Conservation (phyloP, 805 yeast genomes). For the Blastobotrys peoriensis region DNA sequence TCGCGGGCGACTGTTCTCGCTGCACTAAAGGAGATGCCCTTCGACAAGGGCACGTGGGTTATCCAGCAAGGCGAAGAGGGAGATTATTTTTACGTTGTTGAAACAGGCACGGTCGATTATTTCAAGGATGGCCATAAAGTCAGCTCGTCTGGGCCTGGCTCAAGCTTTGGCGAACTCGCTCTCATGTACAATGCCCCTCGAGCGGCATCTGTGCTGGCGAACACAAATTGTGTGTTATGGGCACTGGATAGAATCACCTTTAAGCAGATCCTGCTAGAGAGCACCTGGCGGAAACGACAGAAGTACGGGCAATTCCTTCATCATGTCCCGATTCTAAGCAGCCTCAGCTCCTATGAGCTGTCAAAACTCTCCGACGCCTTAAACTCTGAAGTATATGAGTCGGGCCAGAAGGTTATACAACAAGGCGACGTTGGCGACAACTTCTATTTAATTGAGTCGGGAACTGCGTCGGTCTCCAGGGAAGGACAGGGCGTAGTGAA, state of each 20-base stretch:
- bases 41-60: slow-evolving; percentile 54
- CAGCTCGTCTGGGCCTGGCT: slow-evolving; percentile 73
- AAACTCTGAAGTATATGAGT: slow-evolving; percentile 62
- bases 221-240: slow-evolving; percentile 73
- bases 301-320: slow-evolving; percentile 85
- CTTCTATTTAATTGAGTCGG: slow-evolving; percentile 71
- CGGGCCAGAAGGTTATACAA: slow-evolving; percentile 67
- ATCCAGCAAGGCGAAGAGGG: slow-evolving; percentile 93
- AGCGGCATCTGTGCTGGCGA: slow-evolving; percentile 86
- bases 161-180: slow-evolving; percentile 94
- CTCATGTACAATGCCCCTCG: slow-evolving; percentile 96
- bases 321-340: slow-evolving; percentile 74
- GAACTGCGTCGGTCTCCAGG: slow-evolving; percentile 71
- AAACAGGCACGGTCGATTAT: slow-evolving; percentile 77
- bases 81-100: slow-evolving; percentile 83
- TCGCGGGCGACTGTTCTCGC: slow-evolving; percentile 70
- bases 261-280: slow-evolving; percentile 83
- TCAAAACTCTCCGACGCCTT: slow-evolving; percentile 93
- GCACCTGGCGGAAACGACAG: slow-evolving; percentile 82
- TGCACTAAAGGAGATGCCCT: slow-evolving; percentile 73
- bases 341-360: slow-evolving; percentile 73
- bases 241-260: slow-evolving; percentile 90
- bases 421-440: slow-evolving; percentile 85
- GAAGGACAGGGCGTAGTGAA: slow-evolving; percentile 55
- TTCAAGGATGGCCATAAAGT: slow-evolving; percentile 66